These are phyloP conservation scores for Musa balbisiana DNA, from an alignment of 202 grass and related monocot genomes.

Conservation along the genomic window DNA sequence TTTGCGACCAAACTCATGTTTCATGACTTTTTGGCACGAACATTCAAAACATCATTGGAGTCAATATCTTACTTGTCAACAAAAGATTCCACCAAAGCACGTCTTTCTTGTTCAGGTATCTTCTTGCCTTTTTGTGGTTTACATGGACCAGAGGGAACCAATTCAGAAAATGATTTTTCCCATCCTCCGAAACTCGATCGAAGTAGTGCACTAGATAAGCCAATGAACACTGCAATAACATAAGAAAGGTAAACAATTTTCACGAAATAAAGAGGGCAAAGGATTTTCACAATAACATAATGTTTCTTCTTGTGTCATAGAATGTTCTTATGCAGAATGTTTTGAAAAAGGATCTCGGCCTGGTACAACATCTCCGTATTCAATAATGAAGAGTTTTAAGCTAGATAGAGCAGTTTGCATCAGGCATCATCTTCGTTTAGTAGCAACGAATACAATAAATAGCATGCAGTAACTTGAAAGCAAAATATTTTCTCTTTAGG, in stretches of 20 bases:
- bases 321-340: too few relatives aligned
- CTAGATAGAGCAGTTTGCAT: too few relatives aligned
- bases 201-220: conserved; percentile 27
- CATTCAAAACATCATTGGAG: neutral
- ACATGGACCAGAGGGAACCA: conserved; percentile 35
- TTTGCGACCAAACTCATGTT: too few relatives aligned
- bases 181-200: conserved; percentile 30
- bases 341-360: too few relatives aligned
- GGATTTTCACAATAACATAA: neutral
- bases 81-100: conserved; percentile 37
- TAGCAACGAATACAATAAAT: too few relatives aligned
- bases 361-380: too few relatives aligned
- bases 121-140: conserved; percentile 43
- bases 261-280: neutral
- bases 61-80: conserved; percentile 48
- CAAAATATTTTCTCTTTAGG: too few relatives aligned
- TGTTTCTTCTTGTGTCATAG: too few relatives aligned
- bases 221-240: conserved; percentile 35
- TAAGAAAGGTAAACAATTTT: neutral
- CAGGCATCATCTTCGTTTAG: too few relatives aligned
- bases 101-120: conserved; percentile 40
- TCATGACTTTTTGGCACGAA: neutral
- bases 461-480: too few relatives aligned
- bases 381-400: too few relatives aligned
- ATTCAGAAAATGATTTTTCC: conserved; percentile 53